A percentile compares a stretch with the other conserved stretches of the same genome.
These are phyloP conservation scores for Begonia loranthoides DNA, from an alignment of 306 rosid species.

Conservation along the genomic window DNA sequence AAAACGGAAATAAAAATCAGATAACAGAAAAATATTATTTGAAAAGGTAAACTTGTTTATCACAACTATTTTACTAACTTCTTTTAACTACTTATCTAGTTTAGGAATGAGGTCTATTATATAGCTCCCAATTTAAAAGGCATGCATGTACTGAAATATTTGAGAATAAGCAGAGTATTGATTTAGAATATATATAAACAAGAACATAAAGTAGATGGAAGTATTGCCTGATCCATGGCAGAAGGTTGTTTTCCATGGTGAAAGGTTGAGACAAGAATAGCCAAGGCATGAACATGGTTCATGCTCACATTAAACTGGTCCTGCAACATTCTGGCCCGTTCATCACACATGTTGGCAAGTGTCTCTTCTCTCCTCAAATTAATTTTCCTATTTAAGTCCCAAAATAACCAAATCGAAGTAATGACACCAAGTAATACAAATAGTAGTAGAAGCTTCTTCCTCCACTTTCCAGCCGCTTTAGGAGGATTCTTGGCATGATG, in stretches of 20 bases:
- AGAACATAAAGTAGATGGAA: background rate
- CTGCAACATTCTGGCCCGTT: conserved; percentile 93
- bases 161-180: too few relatives aligned
- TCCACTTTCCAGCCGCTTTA: conserved; percentile 61
- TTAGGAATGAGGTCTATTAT: too few relatives aligned
- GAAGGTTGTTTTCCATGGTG: conserved; percentile 87
- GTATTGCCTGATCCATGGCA: conserved; percentile 79
- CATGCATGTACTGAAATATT: too few relatives aligned
- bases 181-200: too few relatives aligned
- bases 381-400: conserved; percentile 37
- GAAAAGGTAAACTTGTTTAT: too few relatives aligned
- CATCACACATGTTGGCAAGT: conserved; percentile 92
- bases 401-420: conserved; percentile 48
- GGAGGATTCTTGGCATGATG: conserved; percentile 24
- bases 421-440: conserved; percentile 36
- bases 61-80: too few relatives aligned
- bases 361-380: conserved; percentile 53
- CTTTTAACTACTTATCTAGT: too few relatives aligned
- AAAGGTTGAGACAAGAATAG: conserved; percentile 87
- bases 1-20: background rate
- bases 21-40: too few relatives aligned
- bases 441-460: conserved; percentile 42
- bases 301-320: conserved; percentile 94
- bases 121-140: too few relatives aligned
- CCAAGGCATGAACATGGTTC: conserved; percentile 93